Evolutionary conservation across 2,329 filamentous ascomycete species (phyloP).

Genomic region (Diaporthe humulicola): DNA sequence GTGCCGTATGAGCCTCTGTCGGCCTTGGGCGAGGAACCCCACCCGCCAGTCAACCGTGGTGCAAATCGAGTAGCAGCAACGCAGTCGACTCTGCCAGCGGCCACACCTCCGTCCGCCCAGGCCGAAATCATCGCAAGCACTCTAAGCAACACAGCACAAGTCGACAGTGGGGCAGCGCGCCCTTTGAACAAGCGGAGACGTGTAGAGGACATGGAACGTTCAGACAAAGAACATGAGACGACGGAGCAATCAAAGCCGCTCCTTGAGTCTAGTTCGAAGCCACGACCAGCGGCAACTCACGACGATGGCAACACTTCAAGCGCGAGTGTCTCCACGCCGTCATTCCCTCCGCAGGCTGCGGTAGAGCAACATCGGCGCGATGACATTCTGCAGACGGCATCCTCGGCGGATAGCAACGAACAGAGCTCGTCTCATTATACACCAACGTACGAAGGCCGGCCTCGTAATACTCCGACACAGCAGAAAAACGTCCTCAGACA

Average conservation of each 20-base stretch:
- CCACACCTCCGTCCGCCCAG: slow-evolving; percentile 52
- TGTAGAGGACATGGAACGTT: neutral
- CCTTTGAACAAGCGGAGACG: slow-evolving; percentile 12
- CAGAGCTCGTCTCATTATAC: slow-evolving; percentile 11
- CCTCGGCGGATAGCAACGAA: neutral
- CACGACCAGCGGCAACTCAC: neutral
- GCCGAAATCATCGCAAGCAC: slow-evolving; percentile 47
- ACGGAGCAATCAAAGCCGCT: neutral
- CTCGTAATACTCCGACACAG: neutral
- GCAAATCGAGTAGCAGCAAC: slow-evolving; percentile 34
- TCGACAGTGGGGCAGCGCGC: neutral
- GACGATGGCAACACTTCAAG: slow-evolving; percentile 7
- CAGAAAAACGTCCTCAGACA: neutral
- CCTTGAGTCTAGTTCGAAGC: neutral
- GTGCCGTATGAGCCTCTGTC: slow-evolving; percentile 49
- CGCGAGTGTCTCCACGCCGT: slow-evolving; percentile 23
- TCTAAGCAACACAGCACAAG: slow-evolving; percentile 38
- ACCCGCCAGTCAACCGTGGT: slow-evolving; percentile 44
- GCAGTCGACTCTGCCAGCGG: slow-evolving; percentile 34
- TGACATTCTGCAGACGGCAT: neutral
- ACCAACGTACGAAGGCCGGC: slow-evolving; percentile 36
- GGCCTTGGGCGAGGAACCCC: slow-evolving; percentile 41
- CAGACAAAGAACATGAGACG: neutral
- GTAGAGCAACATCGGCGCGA: neutral
- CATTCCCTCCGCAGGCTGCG: neutral